Evolutionary conservation across 2,329 filamentous ascomycete species (phyloP), one percentile per base, ranked within the genome.

Genomic region (Elsinoe ampelina): DNA sequence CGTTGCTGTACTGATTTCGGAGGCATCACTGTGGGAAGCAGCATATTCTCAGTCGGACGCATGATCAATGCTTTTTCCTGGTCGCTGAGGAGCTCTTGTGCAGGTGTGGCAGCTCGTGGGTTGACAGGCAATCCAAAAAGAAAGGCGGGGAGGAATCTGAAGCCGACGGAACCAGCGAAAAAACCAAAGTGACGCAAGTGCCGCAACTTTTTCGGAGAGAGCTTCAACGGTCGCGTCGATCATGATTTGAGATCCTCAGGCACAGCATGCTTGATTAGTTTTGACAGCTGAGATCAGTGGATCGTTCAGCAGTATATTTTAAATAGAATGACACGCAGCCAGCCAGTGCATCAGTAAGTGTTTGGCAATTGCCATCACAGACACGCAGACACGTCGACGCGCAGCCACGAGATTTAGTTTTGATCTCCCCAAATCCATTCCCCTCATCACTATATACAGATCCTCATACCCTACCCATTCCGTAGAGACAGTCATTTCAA

Each of bases 381-480:
- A 38, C 36, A 38, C 39, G 10, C 39, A 5, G 39, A 30, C 22
- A 32, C 22, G 20, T 47, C 6, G 7, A 12, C 7, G n/a, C 26
- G 42, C 7, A 32, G 22, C 8, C 22, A 35, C 43, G 3, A 35
- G 45, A 50, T 50, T 17, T 5, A 45, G 41, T 45, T 45, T 26
- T 15, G 19, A 45, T 45, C 41, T 26, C 41, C 6, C 38, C 19
- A 45, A 26, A 10, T 45, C 17, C 19, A 45, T 45, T 22, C 19
- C 45, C 36, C 10, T 15, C 26, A 52, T 52, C 22, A 52, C 48
- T 52, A 52, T 52, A 39, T 52, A 52, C 48, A 52, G 38, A 19
- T 39, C 35, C 19, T 12, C 20, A 15, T 19, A 5, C 15, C 48
- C 48, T 13, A 35, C 15, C 48, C 32, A 20, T 38, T 34, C 2